Conservation (phyloP, 257 asterid species). For the Forsythia suspensa region DNA sequence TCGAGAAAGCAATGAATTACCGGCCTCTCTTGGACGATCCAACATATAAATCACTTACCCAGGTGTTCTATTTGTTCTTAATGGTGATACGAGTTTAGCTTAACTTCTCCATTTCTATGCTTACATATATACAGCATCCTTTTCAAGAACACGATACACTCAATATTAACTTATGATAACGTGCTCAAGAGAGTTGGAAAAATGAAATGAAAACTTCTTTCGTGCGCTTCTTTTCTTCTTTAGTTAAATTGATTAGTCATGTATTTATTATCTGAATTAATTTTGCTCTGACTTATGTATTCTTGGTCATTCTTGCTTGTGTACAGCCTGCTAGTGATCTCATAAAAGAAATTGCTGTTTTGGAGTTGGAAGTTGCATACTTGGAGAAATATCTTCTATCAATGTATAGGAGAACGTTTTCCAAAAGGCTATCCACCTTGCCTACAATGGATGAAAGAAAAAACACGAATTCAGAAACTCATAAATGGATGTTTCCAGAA, state of each 20-base stretch:
- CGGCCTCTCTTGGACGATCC: conserved; percentile 52
- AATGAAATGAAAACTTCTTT: neutral
- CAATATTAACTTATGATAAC: neutral
- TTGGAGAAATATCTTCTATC: conserved; percentile 84
- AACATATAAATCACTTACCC: conserved; percentile 42
- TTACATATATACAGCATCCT: too few species aligned
- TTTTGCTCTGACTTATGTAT: neutral
- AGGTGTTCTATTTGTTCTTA: conserved; percentile 36
- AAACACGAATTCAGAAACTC: conserved; percentile 22
- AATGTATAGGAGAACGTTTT: conserved; percentile 53
- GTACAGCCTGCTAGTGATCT: conserved; percentile 78
- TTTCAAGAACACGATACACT: neutral
- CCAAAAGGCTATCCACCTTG: conserved; percentile 36
- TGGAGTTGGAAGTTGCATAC: conserved; percentile 70
- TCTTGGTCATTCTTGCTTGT: neutral
- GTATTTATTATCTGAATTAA: too few species aligned
- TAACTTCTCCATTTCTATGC: neutral
- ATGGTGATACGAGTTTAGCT: neutral
- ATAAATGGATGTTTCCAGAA: conserved; percentile 19
- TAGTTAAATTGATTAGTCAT: neutral
- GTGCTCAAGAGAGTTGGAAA: neutral
- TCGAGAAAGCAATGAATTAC: conserved; percentile 51
- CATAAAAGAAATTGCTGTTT: conserved; percentile 57
- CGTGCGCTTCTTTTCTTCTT: neutral
- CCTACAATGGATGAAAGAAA: conserved; percentile 28